Base-by-base conservation (phyloP, 768 basidiomycete species). In the Pulveroboletus sp. region DNA sequence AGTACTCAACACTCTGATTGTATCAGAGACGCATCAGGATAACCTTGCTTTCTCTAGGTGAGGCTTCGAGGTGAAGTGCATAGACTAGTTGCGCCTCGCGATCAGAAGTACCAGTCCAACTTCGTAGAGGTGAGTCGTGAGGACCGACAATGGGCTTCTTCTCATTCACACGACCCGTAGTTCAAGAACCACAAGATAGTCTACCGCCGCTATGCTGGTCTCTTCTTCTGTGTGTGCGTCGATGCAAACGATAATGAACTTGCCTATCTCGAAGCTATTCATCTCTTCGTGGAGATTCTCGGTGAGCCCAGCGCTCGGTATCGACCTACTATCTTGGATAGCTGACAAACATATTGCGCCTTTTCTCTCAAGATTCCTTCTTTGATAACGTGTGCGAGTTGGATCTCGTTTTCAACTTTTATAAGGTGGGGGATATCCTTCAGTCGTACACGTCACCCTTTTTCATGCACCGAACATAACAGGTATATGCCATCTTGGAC, bases 341-440 rank as follows among this genome's bases (percentile, higher is more conserved):
- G 6, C 44, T 54, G 8, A 61, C 11, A 44, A 40, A 18, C 1
- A 1, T 4, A 28, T 50, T 28, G 46, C 26, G 13, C n/a, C 18
- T 10, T 50, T 45, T 21, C 27, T 38, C 6, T 50, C 48, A 50
- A 96, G 95, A 98, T 66, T 84, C 93, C 0, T 99, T 98, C 76
- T 99, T 99, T 62, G 93, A 97, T 65, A 98, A 99, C 59, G 96
- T 99, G 2, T 97, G 96, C 72, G 94, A 97, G 68, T 76, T 97
- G 28, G 96, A 98, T 64, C 80, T 99, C 0, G 96, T 99, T 3
- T 99, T 98, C 76, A 97, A 97, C 69, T 99, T 98, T 67, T 96
- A 98, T 72, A 98, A 98, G 76, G 91, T 87, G 37, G 50, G 57
- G 17, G 27, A 13, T 35, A 17, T 40, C 40, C 24, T 44, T 30